These are phyloP conservation scores for Neurospora crassa DNA, from an alignment of 2,329 filamentous ascomycete genomes.

Conservation along the genomic window DNA sequence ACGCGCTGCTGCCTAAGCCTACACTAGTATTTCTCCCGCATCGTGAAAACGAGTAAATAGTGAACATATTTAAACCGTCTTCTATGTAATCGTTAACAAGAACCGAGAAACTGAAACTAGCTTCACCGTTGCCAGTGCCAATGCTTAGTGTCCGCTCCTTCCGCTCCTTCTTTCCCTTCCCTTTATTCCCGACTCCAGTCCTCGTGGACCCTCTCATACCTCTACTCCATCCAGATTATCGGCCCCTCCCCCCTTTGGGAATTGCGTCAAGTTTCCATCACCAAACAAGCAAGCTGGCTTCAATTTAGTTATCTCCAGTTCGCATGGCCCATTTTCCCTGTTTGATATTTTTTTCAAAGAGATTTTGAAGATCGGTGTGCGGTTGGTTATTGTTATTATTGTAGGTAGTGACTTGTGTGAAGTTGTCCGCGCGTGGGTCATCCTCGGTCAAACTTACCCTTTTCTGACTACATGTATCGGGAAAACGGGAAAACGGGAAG, in stretches of 20 bases:
- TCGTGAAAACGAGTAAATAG: not conserved
- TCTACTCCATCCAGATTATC: not conserved
- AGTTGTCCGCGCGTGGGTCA: not conserved
- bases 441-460: not conserved
- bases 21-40: not conserved
- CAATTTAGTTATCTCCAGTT: not conserved
- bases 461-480: not conserved
- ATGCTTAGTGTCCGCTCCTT: not conserved
- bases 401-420: not conserved
- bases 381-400: not conserved
- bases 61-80: not conserved
- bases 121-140: not conserved
- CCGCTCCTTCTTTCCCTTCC: not conserved
- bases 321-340: not conserved
- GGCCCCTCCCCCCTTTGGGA: not conserved
- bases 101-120: not conserved
- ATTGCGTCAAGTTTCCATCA: not conserved
- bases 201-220: not conserved
- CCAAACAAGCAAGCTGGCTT: not conserved
- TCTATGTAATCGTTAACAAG: not conserved
- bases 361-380: not conserved
- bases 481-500: not conserved
- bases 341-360: not conserved
- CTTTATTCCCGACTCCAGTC: not conserved
- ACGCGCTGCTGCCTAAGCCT: not conserved